A percentile compares a stretch with the other conserved stretches of the same genome.
Evolutionary conservation across 805 yeast species (phyloP).

Genomic region (Schizosaccharomyces lindneri): DNA sequence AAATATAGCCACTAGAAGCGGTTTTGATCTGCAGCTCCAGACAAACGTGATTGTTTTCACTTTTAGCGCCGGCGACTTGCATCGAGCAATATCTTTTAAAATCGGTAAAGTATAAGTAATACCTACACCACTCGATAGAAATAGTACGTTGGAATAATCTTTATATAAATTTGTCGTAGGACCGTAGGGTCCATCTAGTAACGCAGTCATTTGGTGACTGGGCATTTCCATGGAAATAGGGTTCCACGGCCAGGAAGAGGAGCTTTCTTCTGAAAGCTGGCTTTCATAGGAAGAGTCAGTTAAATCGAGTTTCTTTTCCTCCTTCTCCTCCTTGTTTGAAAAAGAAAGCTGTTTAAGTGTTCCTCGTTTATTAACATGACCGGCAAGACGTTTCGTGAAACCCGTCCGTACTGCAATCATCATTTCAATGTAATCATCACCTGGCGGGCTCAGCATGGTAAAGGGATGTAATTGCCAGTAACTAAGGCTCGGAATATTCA

Average conservation of each 20-base stretch:
- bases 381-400: background rate
- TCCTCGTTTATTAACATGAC: background rate
- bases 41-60: background rate
- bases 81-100: background rate
- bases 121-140: slow-evolving; percentile 53
- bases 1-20: background rate
- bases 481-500: slow-evolving; percentile 7
- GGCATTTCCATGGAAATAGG: background rate
- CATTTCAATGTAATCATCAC: slow-evolving; percentile 9
- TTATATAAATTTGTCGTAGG: background rate
- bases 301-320: background rate
- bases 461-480: slow-evolving; percentile 9
- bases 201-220: background rate
- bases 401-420: background rate
- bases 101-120: slow-evolving; percentile 62
- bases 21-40: background rate
- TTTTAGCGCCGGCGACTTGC: background rate
- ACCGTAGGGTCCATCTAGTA: background rate
- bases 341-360: background rate
- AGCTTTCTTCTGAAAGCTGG: background rate
- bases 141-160: slow-evolving; percentile 8
- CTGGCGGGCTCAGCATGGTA: slow-evolving; percentile 19
- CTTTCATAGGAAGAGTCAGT: background rate
- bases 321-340: background rate
- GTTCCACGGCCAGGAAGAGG: background rate